Evolutionary conservation across 352 stramenopile genomes (phyloP).

Genomic region (Pythium coloratum): DNA sequence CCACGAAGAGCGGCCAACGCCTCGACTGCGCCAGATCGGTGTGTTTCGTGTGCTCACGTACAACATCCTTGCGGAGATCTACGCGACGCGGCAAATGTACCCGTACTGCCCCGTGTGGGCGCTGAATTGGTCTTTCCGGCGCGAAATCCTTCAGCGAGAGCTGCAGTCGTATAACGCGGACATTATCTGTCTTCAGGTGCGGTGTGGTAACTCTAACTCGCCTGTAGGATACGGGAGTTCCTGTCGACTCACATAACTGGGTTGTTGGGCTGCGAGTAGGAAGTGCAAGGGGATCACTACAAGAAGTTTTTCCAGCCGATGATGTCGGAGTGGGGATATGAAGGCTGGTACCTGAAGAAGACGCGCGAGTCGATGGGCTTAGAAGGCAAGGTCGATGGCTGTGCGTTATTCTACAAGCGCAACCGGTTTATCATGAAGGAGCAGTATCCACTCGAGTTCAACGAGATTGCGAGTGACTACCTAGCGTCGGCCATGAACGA

Average conservation of each 20-base stretch:
- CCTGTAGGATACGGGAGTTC: not conserved
- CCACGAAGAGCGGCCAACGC: slow-evolving; percentile 71
- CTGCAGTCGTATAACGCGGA: slow-evolving; percentile 92
- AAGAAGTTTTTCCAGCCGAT: slow-evolving; percentile 95
- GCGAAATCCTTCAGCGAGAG: slow-evolving; percentile 89
- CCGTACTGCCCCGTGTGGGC: slow-evolving; percentile 97
- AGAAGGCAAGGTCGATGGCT: slow-evolving; percentile 97
- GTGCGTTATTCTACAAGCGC: slow-evolving; percentile 97
- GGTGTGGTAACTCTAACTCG: not conserved
- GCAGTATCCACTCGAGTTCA: slow-evolving; percentile 97
- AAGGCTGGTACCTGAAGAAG: slow-evolving; percentile 98
- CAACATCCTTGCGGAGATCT: slow-evolving; percentile 92
- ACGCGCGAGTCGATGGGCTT: slow-evolving; percentile 96
- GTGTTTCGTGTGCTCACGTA: slow-evolving; percentile 88
- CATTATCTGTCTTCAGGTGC: slow-evolving; percentile 94
- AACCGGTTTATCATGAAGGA: slow-evolving; percentile 89
- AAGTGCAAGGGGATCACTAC: slow-evolving; percentile 99
- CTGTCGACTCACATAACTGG: not conserved
- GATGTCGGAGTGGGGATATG: slow-evolving; percentile 95
- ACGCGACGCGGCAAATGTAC: slow-evolving; percentile 92
- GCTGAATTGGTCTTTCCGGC: slow-evolving; percentile 96
- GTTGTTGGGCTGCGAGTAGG: slow-evolving; percentile 50
- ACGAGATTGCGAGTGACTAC: slow-evolving; percentile 89
- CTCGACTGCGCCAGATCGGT: slow-evolving; percentile 74
- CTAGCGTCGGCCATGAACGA: slow-evolving; percentile 64